phyloP scores from a whole-genome alignment of 1,139 yeast genomes.

The Saccharomyces hybrid region DNA sequence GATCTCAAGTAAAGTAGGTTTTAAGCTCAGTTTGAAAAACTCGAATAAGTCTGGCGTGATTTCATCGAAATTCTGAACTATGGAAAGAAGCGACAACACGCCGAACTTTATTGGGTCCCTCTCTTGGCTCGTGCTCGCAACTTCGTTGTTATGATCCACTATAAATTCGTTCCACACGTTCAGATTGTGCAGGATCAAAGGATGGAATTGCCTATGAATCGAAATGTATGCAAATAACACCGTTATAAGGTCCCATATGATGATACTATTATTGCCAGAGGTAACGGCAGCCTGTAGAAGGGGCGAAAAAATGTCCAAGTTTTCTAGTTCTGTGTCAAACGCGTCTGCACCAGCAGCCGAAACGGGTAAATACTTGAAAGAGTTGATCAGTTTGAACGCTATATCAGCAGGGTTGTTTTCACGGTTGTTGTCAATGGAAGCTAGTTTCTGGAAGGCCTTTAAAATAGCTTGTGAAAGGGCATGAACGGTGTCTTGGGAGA shows the following conservation, averaged over 20 bases:
- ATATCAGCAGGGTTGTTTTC: not conserved
- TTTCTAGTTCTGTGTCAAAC: conserved; percentile 2
- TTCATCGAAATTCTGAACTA: conserved; percentile 7
- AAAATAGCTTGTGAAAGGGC: not conserved
- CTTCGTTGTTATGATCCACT: not conserved
- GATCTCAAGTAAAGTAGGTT: conserved; percentile 7
- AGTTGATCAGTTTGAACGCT: not conserved
- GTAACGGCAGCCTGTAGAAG: conserved; percentile 13
- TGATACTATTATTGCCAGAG: not conserved
- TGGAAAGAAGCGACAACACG: not conserved
- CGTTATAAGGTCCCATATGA: conserved; percentile 13
- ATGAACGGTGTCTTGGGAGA: not conserved
- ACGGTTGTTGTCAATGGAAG: not conserved
- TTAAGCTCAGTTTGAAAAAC: conserved; percentile 12
- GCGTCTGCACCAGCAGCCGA: not conserved
- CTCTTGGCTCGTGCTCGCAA: not conserved
- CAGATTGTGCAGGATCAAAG: conserved; percentile 11
- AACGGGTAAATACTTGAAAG: not conserved
- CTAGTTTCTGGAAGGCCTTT: conserved; percentile 2
- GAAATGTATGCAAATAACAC: conserved; percentile 20
- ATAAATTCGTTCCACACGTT: conserved; percentile 6
- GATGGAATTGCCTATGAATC: conserved; percentile 12
- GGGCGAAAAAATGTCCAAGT: conserved; percentile 15
- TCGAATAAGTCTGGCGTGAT: conserved; percentile 8
- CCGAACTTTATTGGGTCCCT: not conserved